Evolutionary conservation across 192 early-diverging fungal species (phyloP).

Genomic region (Backusella tarrabulga): DNA sequence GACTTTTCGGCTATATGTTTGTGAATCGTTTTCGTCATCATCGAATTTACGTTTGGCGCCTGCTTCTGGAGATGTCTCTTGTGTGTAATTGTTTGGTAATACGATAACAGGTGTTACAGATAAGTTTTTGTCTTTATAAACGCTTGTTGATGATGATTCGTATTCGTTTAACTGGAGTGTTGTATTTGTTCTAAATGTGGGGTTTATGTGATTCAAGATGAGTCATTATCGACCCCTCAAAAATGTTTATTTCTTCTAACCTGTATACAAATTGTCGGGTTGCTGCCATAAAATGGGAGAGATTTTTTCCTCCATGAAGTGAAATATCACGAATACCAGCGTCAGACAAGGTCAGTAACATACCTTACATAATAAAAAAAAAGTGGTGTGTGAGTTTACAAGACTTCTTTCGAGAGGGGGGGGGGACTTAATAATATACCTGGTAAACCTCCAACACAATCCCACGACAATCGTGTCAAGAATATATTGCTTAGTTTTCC

Average conservation of each 20-base stretch:
- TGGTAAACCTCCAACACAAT: conserved; percentile 83
- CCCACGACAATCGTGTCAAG: conserved; percentile 84
- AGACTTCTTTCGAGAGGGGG: neutral
- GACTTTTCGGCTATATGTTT: neutral
- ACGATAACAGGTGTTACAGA: conserved; percentile 12
- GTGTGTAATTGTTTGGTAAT: neutral
- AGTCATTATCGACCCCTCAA: no score
- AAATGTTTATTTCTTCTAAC: conserved; percentile 13
- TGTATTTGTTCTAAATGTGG: conserved; percentile 18
- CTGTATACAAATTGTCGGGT: conserved; percentile 79
- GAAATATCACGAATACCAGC: conserved; percentile 58
- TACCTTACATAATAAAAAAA: conserved; percentile 48
- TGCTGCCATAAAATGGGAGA: conserved; percentile 77
- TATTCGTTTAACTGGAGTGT: conserved; percentile 13
- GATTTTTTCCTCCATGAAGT: conserved; percentile 74
- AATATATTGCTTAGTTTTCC: conserved; percentile 77
- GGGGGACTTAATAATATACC: conserved; percentile 38
- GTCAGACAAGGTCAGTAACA: conserved; percentile 89
- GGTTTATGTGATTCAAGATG: no score
- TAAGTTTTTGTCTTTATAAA: neutral
- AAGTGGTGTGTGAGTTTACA: neutral
- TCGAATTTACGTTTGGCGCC: neutral
- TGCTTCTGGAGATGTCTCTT: neutral
- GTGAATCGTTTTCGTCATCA: neutral
- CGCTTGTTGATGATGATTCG: neutral